Evolutionary conservation across 164 flowering plant genomes (phyloP).

Genomic region (Vitis amurensis): DNA sequence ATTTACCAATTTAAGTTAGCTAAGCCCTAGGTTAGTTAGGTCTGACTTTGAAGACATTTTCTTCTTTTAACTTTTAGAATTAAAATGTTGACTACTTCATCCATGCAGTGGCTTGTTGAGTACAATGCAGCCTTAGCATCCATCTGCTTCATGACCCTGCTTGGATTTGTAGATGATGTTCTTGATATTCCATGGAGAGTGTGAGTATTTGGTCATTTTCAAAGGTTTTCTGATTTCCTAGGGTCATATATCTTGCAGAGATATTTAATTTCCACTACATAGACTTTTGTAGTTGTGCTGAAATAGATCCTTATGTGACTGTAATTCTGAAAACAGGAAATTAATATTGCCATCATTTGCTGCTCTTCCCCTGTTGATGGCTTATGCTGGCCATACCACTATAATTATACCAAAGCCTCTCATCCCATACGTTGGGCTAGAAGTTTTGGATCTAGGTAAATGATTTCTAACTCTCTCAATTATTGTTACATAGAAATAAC

Average conservation of each 20-base stretch:
- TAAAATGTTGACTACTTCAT: slow-evolving; percentile 4
- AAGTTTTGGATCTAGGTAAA: slow-evolving; percentile 78
- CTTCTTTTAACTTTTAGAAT: not conserved
- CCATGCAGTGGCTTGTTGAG: slow-evolving; percentile 92
- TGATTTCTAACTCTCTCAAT: not conserved
- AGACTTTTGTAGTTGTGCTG: not conserved
- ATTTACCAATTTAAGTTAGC: too few species aligned
- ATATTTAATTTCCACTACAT: not conserved
- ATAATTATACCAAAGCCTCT: slow-evolving; percentile 93
- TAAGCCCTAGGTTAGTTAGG: too few species aligned
- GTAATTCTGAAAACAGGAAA: slow-evolving; percentile 62
- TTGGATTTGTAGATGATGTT: slow-evolving; percentile 98
- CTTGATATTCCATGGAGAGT: slow-evolving; percentile 98
- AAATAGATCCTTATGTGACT: slow-evolving; percentile 5
- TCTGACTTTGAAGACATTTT: too few species aligned
- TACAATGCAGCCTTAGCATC: slow-evolving; percentile 93
- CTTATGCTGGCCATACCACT: slow-evolving; percentile 96
- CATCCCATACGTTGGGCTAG: slow-evolving; percentile 66
- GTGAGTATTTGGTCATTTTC: slow-evolving; percentile 43
- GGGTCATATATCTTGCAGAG: not conserved
- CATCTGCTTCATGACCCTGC: slow-evolving; percentile 88
- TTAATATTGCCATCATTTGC: slow-evolving; percentile 81
- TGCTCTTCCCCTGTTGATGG: slow-evolving; percentile 92
- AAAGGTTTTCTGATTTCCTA: slow-evolving; percentile 2
- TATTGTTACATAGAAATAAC: not conserved